A percentile compares a stretch with the other conserved stretches of the same genome.
Evolutionary conservation across 371 early-diverging fungal genomes (phyloP).

Genomic region (Dichotomocladium elegans): DNA sequence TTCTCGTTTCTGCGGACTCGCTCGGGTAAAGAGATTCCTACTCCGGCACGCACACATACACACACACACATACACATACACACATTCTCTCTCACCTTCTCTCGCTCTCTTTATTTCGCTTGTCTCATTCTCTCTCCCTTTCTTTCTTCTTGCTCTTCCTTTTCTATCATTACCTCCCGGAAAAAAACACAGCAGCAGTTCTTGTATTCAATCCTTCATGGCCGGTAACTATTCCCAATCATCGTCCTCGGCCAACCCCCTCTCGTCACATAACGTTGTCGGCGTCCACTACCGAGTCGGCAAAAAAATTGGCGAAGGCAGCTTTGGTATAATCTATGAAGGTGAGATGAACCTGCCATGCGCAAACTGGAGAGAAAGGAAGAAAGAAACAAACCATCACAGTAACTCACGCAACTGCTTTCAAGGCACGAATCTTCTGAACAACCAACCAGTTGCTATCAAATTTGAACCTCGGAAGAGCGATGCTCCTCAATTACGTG

Average conservation of each 20-base stretch:
- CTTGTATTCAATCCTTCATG: conserved; percentile 12
- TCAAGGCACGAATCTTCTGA: conserved; percentile 52
- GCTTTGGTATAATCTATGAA: conserved; percentile 95
- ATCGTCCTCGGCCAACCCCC: conserved; percentile 10
- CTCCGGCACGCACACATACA: no score
- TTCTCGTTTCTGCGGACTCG: no score
- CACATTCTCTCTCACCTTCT: neutral
- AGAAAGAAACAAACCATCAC: no score
- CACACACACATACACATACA: no score
- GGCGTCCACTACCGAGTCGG: conserved; percentile 92
- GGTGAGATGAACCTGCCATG: conserved; percentile 42
- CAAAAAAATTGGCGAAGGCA: conserved; percentile 92
- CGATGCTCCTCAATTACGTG: conserved; percentile 82
- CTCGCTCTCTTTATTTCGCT: neutral
- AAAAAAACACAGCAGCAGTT: neutral
- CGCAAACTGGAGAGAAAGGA: no score
- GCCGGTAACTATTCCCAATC: conserved; percentile 6
- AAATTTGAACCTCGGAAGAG: conserved; percentile 81
- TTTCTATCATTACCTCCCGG: neutral
- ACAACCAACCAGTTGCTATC: conserved; percentile 72
- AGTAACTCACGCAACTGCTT: conserved; percentile 10
- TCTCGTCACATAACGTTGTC: conserved; percentile 52
- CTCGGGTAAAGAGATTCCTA: neutral
- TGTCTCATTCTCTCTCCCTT: neutral
- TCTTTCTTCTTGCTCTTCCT: neutral